These are phyloP conservation scores for Aspergillus affinis DNA, from an alignment of 495 filamentous ascomycete species.

Conservation along the genomic window DNA sequence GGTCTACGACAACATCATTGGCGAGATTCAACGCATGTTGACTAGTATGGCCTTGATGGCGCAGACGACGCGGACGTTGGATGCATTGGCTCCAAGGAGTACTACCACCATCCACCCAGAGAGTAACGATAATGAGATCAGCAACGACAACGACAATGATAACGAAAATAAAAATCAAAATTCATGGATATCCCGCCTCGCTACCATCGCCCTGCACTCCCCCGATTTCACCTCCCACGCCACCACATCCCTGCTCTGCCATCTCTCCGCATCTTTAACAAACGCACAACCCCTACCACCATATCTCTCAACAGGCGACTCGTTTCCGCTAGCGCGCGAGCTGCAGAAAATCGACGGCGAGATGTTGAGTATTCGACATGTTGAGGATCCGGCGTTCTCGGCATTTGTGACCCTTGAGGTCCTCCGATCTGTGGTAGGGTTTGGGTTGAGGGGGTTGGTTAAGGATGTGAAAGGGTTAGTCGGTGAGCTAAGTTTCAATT, in stretches of 20 bases:
- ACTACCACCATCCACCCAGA: constrained; percentile 10
- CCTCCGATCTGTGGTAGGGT: constrained; percentile 61
- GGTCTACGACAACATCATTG: constrained; percentile 34
- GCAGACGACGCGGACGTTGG: constrained; percentile 42
- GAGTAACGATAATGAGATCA: too few relatives aligned
- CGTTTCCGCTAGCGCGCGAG: constrained; percentile 54
- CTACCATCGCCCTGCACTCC: constrained; percentile 33
- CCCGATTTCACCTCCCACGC: constrained; percentile 58
- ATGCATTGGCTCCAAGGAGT: constrained; percentile 19
- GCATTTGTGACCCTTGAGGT: constrained; percentile 75
- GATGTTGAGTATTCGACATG: constrained; percentile 62
- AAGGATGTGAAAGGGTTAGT: constrained; percentile 63
- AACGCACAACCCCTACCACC: constrained; percentile 37
- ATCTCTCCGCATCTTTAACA: constrained; percentile 63
- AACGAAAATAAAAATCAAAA: too few relatives aligned
- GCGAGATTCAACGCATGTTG: constrained; percentile 48
- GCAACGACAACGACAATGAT: too few relatives aligned
- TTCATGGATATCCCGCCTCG: constrained; percentile 28
- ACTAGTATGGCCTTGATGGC: constrained; percentile 66
- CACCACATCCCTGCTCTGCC: constrained; percentile 60
- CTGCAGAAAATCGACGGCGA: constrained; percentile 51
- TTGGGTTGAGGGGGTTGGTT: constrained; percentile 59
- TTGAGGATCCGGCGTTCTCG: constrained; percentile 69
- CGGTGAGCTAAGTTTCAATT: constrained; percentile 73
- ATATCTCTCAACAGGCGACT: constrained; percentile 53